Conservation (phyloP, 208 protist genomes). For the Acanthamoeba healyi region DNA sequence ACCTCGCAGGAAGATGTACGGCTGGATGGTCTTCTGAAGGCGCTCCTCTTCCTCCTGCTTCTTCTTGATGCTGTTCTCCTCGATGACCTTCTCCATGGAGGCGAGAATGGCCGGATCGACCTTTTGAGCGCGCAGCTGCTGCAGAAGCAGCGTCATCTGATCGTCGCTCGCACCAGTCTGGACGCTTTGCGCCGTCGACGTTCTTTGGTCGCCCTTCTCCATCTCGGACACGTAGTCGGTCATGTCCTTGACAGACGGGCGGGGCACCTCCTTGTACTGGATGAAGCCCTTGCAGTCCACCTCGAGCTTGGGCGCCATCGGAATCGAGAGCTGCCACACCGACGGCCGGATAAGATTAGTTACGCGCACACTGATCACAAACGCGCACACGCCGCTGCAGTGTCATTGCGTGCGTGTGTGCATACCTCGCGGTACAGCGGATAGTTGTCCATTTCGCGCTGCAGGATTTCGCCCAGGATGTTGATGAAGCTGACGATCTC, state of each 20-base stretch:
- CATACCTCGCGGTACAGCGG: conserved; percentile 47
- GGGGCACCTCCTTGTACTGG: conserved; percentile 82
- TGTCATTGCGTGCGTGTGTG: not conserved
- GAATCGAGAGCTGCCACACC: conserved; percentile 25
- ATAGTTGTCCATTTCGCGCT: conserved; percentile 59
- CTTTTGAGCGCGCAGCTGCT: conserved; percentile 64
- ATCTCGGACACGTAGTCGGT: conserved; percentile 83
- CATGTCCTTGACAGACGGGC: conserved; percentile 74
- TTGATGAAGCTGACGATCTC: conserved; percentile 79
- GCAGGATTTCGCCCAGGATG: conserved; percentile 72
- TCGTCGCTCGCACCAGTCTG: not conserved
- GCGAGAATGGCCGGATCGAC: conserved; percentile 53
- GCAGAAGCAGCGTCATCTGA: conserved; percentile 56
- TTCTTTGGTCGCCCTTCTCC: conserved; percentile 41
- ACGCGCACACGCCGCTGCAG: not conserved
- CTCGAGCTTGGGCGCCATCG: conserved; percentile 75
- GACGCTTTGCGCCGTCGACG: not conserved
- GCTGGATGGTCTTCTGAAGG: not conserved
- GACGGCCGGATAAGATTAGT: not conserved
- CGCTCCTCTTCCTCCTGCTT: not conserved
- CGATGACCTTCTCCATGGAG: conserved; percentile 53
- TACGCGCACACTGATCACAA: not conserved
- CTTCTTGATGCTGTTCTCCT: conserved; percentile 12
- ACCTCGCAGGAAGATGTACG: conserved; percentile 60
- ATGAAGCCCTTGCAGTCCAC: conserved; percentile 80